Conservation (phyloP, 2,329 filamentous ascomycete genomes). For the Parastagonospora avenae region DNA sequence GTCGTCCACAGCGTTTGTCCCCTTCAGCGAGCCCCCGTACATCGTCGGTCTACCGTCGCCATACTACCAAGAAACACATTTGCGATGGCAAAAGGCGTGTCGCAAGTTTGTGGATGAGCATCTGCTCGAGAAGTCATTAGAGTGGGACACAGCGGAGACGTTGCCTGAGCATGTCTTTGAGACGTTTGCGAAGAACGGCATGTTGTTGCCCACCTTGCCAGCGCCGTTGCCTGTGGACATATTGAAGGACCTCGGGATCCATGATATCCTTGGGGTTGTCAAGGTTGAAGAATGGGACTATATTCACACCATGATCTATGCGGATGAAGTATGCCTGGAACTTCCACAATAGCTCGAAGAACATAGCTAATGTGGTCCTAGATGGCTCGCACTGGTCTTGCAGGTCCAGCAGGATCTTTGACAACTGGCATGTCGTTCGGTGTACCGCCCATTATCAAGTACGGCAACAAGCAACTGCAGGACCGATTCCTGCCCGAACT, state of each 20-base stretch:
- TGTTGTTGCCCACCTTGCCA: conserved; percentile 73
- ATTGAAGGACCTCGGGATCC: conserved; percentile 68
- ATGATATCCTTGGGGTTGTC: conserved; percentile 67
- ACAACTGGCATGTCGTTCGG: conserved; percentile 76
- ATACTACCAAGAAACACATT: conserved; percentile 71
- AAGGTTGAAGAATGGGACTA: conserved; percentile 77
- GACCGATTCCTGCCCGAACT: conserved; percentile 73
- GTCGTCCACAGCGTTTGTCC: conserved; percentile 51
- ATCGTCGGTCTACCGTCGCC: conserved; percentile 72
- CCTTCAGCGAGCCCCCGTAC: conserved; percentile 76
- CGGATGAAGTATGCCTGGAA: conserved; percentile 60
- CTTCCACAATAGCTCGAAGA: not conserved
- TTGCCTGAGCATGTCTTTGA: conserved; percentile 68
- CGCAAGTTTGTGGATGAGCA: conserved; percentile 69
- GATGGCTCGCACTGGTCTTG: conserved; percentile 68
- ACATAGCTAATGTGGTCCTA: conserved; percentile 28
- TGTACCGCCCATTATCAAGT: conserved; percentile 73
- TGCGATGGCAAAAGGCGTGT: conserved; percentile 69
- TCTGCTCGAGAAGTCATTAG: conserved; percentile 65
- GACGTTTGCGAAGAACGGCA: conserved; percentile 68
- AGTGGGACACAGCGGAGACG: conserved; percentile 71
- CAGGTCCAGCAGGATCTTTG: conserved; percentile 67
- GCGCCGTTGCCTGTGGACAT: conserved; percentile 71
- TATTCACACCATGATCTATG: conserved; percentile 71
- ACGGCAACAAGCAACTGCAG: conserved; percentile 66